Base-by-base conservation (phyloP, 2,329 filamentous ascomycete genomes). In the Mycosphaerella arachidis region DNA sequence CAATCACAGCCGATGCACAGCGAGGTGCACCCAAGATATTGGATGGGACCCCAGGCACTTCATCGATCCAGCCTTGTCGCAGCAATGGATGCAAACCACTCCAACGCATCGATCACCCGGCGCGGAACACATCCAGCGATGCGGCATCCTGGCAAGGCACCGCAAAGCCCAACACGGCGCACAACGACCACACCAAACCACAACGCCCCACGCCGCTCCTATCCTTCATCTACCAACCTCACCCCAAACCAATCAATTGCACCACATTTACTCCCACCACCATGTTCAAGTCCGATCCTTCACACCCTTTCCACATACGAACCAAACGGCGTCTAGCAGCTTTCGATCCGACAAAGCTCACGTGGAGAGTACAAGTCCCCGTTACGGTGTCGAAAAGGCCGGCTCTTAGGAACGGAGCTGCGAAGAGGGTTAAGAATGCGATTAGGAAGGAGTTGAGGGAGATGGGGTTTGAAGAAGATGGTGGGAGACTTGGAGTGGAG, bases 361-460 rank as follows among this genome's bases (percentile, higher is more conserved):
- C 81, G 76, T 82, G 79, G 78, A 70, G 72, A 16, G 75, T 80
- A 6, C 66, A 75, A 58, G 55, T 64, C n/a, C 63, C 70, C 58
- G 62, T 71, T 55, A 61, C 67, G 61, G 56, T 70, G 67, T 56
- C 63, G 3, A 69, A 71, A 24, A 81, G 78, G 57, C 72, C 73
- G 7, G 76, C 78, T 24, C 74, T 84, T n/a, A 74, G 83, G 20
- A 77, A 76, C 12, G 78, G 76, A 71, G 72, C 72, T 27, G 70
- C 71, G 27, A 75, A 78, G 60, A 77, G 79, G 67, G 64, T 79
- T 30, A 73, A 76, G 48, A 64, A 72, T 31, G 81, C 80, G 2
- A 77, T 85, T 52, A 65, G 67, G 48, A 71, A 76, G 53, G 78
- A 78, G 12, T 66, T 85, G 68, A 74, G 70, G 58, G 73, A 72